A percentile compares a stretch with the other conserved stretches of the same genome.
phyloP scores from a whole-genome alignment of 2,329 filamentous ascomycete species.

The Hymenoscyphus scutula region DNA sequence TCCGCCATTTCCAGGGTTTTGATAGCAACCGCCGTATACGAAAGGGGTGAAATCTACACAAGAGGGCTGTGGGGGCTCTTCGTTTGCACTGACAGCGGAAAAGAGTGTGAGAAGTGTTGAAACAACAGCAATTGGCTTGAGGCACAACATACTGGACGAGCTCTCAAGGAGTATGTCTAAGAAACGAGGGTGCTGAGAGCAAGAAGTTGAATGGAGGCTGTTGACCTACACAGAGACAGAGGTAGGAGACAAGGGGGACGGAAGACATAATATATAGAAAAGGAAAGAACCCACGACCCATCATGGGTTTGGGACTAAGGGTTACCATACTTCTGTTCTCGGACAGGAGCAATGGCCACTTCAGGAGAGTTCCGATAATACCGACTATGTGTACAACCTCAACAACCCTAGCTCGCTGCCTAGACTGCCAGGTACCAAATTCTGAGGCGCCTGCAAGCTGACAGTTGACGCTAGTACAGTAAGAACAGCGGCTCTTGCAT shows the following conservation, averaged over 20 bases:
- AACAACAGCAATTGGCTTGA: conserved; percentile 25
- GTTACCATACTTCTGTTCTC: not conserved
- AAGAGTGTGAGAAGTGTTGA: conserved; percentile 26
- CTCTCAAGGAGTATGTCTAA: not conserved
- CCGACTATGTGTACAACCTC: not conserved
- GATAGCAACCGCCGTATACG: conserved; percentile 38
- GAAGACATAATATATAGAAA: conserved; percentile 6
- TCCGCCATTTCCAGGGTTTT: conserved; percentile 27
- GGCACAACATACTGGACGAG: conserved; percentile 20
- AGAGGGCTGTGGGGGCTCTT: conserved; percentile 28
- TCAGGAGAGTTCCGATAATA: not conserved
- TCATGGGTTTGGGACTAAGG: not conserved
- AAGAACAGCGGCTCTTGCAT: not conserved
- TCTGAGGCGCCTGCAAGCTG: conserved; percentile 5
- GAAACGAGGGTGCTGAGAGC: not conserved
- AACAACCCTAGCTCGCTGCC: not conserved
- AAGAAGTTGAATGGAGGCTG: conserved; percentile 7
- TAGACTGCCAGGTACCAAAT: not conserved
- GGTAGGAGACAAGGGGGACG: conserved; percentile 5
- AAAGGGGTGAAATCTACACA: conserved; percentile 36
- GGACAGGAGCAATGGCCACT: not conserved
- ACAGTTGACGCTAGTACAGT: not conserved
- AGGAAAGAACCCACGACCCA: not conserved
- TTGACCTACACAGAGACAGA: conserved; percentile 12
- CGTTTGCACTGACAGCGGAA: conserved; percentile 26